Conservation (phyloP, 2,329 filamentous ascomycete species). For the Epichloe sibirici region DNA sequence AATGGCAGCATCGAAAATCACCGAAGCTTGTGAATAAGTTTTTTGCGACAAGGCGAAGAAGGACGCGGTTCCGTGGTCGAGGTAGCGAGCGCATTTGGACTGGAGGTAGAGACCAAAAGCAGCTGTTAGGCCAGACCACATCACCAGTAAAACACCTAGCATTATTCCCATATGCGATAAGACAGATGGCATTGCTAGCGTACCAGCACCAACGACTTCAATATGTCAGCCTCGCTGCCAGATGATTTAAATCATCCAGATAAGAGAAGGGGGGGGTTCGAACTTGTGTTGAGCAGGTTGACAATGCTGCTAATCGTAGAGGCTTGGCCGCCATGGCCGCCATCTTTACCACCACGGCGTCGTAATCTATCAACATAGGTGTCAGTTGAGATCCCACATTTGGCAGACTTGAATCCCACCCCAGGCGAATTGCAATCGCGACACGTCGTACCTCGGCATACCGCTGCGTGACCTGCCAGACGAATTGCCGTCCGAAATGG, state of each 20-base stretch:
- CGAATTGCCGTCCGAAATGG: conserved; percentile 34
- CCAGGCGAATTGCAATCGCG: neutral
- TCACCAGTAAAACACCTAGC: conserved; percentile 68
- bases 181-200: conserved; percentile 88
- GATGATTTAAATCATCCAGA: conserved; percentile 4
- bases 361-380: conserved; percentile 31
- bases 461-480: conserved; percentile 27
- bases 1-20: conserved; percentile 91
- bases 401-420: neutral
- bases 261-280: conserved; percentile 13
- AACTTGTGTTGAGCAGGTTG: conserved; percentile 94
- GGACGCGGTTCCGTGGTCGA: conserved; percentile 77
- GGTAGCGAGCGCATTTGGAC: conserved; percentile 80
- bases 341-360: conserved; percentile 57
- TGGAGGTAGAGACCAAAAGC: conserved; percentile 94
- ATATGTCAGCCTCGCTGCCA: conserved; percentile 8
- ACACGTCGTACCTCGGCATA: conserved; percentile 35
- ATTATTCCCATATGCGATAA: conserved; percentile 92
- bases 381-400: conserved; percentile 1
- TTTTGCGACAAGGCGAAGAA: conserved; percentile 97
- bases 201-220: conserved; percentile 81
- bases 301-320: conserved; percentile 85
- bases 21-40: conserved; percentile 90
- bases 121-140: conserved; percentile 83
- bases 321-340: conserved; percentile 58